Conservation (phyloP, 257 asterid genomes). For the Hygrophila difformis region DNA sequence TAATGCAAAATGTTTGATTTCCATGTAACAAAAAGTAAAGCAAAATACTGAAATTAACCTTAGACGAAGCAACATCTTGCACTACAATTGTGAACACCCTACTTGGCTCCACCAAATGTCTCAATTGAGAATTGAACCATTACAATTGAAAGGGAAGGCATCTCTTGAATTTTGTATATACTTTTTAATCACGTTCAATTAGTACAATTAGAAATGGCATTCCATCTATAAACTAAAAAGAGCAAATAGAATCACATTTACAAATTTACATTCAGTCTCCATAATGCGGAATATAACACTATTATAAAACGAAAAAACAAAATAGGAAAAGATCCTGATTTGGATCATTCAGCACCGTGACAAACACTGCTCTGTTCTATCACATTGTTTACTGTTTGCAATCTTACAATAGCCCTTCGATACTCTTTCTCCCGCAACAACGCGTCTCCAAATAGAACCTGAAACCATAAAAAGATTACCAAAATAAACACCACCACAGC, state of each 20-base stretch:
- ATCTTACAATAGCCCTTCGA: constrained; percentile 82
- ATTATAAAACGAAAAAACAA: neutral
- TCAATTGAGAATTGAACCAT: constrained; percentile 4
- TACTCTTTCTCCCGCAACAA: constrained; percentile 66
- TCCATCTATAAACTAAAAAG: neutral
- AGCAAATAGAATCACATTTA: neutral
- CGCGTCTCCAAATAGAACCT: constrained; percentile 85
- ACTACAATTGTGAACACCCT: neutral
- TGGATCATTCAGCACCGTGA: neutral
- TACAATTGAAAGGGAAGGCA: neutral
- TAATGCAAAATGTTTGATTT: neutral
- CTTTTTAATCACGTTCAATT: neutral
- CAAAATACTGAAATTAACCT: neutral
- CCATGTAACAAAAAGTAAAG: neutral
- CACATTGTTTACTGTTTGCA: constrained; percentile 6
- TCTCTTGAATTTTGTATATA: neutral
- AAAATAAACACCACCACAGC: neutral
- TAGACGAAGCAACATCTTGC: constrained; percentile 1
- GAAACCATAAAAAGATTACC: constrained; percentile 15
- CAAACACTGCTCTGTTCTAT: neutral
- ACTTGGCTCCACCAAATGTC: constrained; percentile 1
- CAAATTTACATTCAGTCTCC: constrained; percentile 3
- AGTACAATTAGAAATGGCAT: too few species aligned
- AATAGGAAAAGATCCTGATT: neutral
- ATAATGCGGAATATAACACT: neutral